Conservation (phyloP, 306 rosid species). For the cucumber (Cucumis sativus) region DNA sequence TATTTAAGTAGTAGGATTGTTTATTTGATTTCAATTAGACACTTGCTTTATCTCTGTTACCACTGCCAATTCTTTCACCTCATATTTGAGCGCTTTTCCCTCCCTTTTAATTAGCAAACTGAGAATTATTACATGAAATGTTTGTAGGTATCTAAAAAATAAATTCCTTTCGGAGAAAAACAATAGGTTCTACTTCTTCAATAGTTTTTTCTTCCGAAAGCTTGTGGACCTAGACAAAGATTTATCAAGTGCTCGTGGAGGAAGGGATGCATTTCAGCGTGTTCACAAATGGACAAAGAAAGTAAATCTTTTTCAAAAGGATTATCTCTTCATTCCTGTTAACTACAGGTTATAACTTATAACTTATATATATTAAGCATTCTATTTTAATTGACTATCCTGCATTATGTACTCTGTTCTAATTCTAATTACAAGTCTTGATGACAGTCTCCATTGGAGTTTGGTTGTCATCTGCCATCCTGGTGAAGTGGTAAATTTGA, state of each 20-base stretch:
- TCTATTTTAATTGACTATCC: background rate
- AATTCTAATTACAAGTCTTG: background rate
- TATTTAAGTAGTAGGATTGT: background rate
- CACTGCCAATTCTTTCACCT: background rate
- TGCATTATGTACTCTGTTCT: conserved; percentile 8
- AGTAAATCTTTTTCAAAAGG: conserved; percentile 72
- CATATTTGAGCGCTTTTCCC: background rate
- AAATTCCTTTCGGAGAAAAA: conserved; percentile 48
- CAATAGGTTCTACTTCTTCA: conserved; percentile 70
- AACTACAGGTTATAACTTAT: conserved; percentile 61
- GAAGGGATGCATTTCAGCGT: conserved; percentile 80
- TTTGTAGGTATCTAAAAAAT: conserved; percentile 60
- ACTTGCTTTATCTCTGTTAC: background rate
- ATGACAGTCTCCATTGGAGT: conserved; percentile 90
- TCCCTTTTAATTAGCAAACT: background rate
- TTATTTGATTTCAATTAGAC: background rate
- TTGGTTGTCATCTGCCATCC: conserved; percentile 84
- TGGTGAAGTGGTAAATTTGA: conserved; percentile 52
- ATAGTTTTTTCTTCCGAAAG: conserved; percentile 94
- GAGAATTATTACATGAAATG: background rate
- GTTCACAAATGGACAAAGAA: conserved; percentile 97
- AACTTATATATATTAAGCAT: background rate
- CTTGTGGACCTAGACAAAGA: conserved; percentile 92
- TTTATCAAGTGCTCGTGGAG: conserved; percentile 77
- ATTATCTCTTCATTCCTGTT: conserved; percentile 83